Percentiles rank a stretch among this genome's conserved stretches.
These are phyloP conservation scores for Ilex asprella DNA, from an alignment of 257 asterid species.

Conservation along the genomic window DNA sequence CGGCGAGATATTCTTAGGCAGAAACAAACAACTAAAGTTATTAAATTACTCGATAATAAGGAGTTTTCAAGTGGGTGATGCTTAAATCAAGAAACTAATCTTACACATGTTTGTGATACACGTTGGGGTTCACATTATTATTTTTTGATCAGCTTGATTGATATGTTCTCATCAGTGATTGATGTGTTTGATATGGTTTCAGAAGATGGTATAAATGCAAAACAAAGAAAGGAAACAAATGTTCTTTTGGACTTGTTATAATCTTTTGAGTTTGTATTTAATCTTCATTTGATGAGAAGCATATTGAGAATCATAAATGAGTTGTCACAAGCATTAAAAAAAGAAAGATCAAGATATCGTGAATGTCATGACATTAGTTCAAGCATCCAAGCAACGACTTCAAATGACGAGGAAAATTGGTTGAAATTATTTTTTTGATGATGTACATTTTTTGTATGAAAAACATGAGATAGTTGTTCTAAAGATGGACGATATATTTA, in stretches of 20 bases:
- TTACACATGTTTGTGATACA: not conserved
- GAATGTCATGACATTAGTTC: not conserved
- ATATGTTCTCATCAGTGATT: not conserved
- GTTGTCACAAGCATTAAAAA: not conserved
- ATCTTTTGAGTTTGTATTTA: no score
- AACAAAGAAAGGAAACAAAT: no score
- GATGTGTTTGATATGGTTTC: no score
- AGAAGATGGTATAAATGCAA: no score
- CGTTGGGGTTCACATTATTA: not conserved
- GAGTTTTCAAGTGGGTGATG: not conserved
- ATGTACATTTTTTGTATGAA: not conserved
- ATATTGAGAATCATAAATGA: not conserved
- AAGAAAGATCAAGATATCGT: not conserved
- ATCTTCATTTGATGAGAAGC: not conserved
- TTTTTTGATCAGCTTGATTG: not conserved
- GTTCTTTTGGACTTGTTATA: no score
- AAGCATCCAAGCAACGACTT: not conserved
- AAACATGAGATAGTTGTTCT: no score
- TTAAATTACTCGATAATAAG: no score
- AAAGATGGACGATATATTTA: no score
- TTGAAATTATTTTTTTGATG: not conserved
- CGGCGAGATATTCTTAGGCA: not conserved
- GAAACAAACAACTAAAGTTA: not conserved
- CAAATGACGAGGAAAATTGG: not conserved
- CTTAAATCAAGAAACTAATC: not conserved